These are phyloP conservation scores for Prunus armeniaca DNA, from an alignment of 306 rosid genomes.

Conservation along the genomic window DNA sequence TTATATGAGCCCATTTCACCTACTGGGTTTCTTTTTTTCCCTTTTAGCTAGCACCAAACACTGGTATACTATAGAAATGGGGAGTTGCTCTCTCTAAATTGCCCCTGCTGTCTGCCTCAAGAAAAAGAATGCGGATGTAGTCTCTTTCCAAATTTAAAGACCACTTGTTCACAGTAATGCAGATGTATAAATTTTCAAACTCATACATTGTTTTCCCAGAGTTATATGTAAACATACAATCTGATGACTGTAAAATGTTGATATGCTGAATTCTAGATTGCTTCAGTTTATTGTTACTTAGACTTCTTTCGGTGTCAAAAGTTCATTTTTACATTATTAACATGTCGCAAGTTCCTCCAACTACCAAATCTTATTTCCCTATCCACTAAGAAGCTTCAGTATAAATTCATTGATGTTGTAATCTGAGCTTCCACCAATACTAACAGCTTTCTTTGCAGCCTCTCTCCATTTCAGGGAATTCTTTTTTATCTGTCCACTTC, in stretches of 20 bases:
- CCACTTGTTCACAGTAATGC: not conserved
- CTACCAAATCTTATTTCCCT: not conserved
- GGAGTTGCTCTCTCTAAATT: not conserved
- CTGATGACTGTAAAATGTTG: not conserved
- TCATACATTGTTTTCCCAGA: not conserved
- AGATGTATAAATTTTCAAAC: not conserved
- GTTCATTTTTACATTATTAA: not conserved
- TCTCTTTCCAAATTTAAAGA: no score
- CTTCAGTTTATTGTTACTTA: not conserved
- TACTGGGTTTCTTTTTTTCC: not conserved
- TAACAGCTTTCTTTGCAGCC: slow-evolving; percentile 32
- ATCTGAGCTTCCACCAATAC: slow-evolving; percentile 39
- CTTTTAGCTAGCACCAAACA: not conserved
- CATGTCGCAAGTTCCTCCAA: no score
- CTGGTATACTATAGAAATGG: not conserved
- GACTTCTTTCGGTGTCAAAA: not conserved
- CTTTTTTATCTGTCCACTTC: slow-evolving; percentile 25
- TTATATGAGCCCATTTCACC: not conserved
- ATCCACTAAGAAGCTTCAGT: slow-evolving; percentile 4
- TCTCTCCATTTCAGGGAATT: slow-evolving; percentile 47
- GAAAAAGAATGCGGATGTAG: not conserved
- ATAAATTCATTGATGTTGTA: slow-evolving; percentile 28
- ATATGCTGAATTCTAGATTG: not conserved
- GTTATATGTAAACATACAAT: not conserved
- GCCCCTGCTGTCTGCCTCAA: not conserved